These are phyloP conservation scores for Nosema granulosis DNA, from an alignment of 371 early-diverging fungal genomes.

Conservation along the genomic window DNA sequence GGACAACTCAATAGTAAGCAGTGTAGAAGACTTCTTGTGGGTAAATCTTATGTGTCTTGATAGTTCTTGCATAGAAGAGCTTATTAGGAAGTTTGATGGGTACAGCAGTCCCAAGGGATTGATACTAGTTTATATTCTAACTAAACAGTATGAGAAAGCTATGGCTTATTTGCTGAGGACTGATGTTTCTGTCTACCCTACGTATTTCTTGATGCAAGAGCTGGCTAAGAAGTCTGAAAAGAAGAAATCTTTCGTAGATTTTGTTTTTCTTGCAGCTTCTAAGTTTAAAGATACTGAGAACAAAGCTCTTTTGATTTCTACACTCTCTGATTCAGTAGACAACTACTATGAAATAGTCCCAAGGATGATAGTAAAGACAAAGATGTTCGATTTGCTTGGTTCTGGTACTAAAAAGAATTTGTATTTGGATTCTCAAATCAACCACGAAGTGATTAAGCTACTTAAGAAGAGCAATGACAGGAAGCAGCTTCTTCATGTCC, in stretches of 20 bases:
- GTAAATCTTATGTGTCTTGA: constrained; percentile 23
- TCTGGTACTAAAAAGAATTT: neutral
- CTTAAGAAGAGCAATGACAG: constrained; percentile 50
- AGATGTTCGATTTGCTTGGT: constrained; percentile 52
- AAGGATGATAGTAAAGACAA: constrained; percentile 55
- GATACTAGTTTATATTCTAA: constrained; percentile 50
- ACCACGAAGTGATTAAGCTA: constrained; percentile 21
- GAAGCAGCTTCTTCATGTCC: constrained; percentile 48
- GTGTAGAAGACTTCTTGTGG: constrained; percentile 61
- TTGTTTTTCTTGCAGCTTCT: constrained; percentile 45
- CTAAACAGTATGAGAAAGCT: constrained; percentile 47
- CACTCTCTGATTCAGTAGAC: constrained; percentile 36
- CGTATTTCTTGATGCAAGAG: constrained; percentile 48
- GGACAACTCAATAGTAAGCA: constrained; percentile 40
- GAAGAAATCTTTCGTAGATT: constrained; percentile 51
- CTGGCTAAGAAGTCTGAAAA: constrained; percentile 29
- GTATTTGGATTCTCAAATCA: constrained; percentile 39
- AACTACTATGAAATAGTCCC: constrained; percentile 45
- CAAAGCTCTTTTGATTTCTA: constrained; percentile 51
- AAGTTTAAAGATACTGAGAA: constrained; percentile 25
- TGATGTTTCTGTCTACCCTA: constrained; percentile 37
- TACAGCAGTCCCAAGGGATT: constrained; percentile 37
- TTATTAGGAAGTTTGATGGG: constrained; percentile 32
- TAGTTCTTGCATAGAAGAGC: neutral
- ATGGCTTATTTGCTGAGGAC: constrained; percentile 33